Percentiles rank a stretch among this genome's conserved stretches.
phyloP scores from a whole-genome alignment of 176 grass and related monocot species.

The Poa pratensis region DNA sequence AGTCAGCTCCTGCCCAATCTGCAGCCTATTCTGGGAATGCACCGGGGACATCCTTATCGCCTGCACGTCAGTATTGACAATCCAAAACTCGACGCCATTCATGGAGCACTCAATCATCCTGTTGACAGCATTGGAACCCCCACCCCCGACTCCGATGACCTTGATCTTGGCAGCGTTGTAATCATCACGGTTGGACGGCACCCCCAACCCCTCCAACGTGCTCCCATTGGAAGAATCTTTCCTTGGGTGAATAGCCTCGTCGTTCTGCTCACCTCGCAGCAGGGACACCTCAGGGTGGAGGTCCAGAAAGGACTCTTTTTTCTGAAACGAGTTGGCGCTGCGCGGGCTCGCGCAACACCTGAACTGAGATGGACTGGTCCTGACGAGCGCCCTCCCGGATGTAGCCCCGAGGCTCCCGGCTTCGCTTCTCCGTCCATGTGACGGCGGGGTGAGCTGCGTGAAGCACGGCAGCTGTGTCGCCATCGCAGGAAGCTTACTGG shows the following conservation, averaged over 20 bases:
- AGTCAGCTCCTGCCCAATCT: constrained; percentile 88
- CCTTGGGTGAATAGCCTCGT: constrained; percentile 32
- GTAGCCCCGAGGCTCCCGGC: constrained; percentile 4
- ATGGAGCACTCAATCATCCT: constrained; percentile 84
- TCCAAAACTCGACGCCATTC: constrained; percentile 93
- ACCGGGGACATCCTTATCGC: constrained; percentile 81
- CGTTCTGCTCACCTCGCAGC: constrained; percentile 57
- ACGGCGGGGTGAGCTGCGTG: constrained; percentile 54
- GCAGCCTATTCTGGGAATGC: constrained; percentile 67
- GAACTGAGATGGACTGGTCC: constrained; percentile 24
- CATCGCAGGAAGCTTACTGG: constrained; percentile 42
- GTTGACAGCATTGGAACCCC: constrained; percentile 88
- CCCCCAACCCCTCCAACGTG: constrained; percentile 47
- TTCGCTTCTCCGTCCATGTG: constrained; percentile 30
- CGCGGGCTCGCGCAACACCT: constrained; percentile 48
- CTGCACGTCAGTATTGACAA: constrained; percentile 88
- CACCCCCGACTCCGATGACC: constrained; percentile 80
- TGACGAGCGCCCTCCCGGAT: constrained; percentile 11
- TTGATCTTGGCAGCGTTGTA: constrained; percentile 88
- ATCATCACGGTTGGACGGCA: constrained; percentile 25
- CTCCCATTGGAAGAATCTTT: constrained; percentile 28
- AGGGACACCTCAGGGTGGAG: constrained; percentile 84
- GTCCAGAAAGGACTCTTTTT: constrained; percentile 75
- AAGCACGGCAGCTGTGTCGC: constrained; percentile 64
- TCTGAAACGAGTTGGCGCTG: constrained; percentile 48